These are phyloP conservation scores for Jacaranda copaia DNA, from an alignment of 257 asterid species.

Conservation along the genomic window DNA sequence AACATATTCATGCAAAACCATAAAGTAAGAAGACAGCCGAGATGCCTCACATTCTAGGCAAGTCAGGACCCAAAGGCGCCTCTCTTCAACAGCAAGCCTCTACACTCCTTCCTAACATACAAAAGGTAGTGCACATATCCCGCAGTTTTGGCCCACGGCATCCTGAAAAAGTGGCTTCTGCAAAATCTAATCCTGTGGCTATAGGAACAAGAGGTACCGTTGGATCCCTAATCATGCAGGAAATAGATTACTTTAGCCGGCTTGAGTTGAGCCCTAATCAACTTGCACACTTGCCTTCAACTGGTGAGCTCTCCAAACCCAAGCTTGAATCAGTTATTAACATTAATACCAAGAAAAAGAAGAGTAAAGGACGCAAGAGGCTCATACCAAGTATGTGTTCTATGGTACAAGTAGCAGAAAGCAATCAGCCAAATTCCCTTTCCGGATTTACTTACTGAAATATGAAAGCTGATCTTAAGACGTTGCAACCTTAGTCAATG, in stretches of 20 bases:
- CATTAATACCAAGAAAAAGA: constrained; percentile 47
- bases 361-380: constrained; percentile 46
- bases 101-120: constrained; percentile 29
- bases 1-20: constrained; percentile 11
- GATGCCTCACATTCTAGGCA: constrained; percentile 37
- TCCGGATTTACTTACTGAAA: constrained; percentile 39
- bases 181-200: constrained; percentile 43
- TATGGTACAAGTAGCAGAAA: constrained; percentile 59
- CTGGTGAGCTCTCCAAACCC: constrained; percentile 29
- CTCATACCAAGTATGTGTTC: constrained; percentile 56
- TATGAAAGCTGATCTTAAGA: constrained; percentile 45
- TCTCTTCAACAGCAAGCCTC: constrained; percentile 32
- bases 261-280: constrained; percentile 33
- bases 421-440: constrained; percentile 33
- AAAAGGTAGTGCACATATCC: constrained; percentile 27
- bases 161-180: constrained; percentile 38
- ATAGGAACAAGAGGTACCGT: constrained; percentile 55
- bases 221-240: constrained; percentile 58
- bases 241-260: constrained; percentile 49
- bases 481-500: constrained; percentile 15
- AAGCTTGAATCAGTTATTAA: constrained; percentile 37
- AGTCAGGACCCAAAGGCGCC: constrained; percentile 22
- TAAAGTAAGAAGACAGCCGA: constrained; percentile 12
- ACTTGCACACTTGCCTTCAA: constrained; percentile 32
- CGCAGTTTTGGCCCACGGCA: constrained; percentile 15